phyloP scores from a whole-genome alignment of 2,329 filamentous ascomycete species.

The Epichloe festucae region DNA sequence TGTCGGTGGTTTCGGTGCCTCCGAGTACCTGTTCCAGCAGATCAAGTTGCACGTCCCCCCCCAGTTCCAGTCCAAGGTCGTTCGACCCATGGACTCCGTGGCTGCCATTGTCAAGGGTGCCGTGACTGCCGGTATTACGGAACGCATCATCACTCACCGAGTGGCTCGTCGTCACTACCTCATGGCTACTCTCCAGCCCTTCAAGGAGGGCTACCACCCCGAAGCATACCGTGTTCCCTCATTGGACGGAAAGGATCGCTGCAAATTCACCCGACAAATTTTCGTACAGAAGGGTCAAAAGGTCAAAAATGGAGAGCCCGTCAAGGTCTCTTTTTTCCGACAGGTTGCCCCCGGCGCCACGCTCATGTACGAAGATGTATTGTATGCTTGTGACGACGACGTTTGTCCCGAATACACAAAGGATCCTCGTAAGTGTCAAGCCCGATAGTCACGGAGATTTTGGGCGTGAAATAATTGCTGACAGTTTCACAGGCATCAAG shows the following conservation, averaged over 20 bases:
- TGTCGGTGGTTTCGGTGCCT: slow-evolving; percentile 94
- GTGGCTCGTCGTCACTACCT: slow-evolving; percentile 96
- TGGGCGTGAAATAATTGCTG: slow-evolving; percentile 11
- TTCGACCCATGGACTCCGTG: slow-evolving; percentile 96
- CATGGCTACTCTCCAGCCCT: slow-evolving; percentile 96
- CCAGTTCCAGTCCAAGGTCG: slow-evolving; percentile 96
- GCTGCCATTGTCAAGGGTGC: slow-evolving; percentile 97
- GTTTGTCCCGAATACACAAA: slow-evolving; percentile 98
- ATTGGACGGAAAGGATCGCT: slow-evolving; percentile 91
- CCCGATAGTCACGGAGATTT: too few species aligned
- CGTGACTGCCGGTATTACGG: slow-evolving; percentile 93
- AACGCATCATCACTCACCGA: slow-evolving; percentile 91
- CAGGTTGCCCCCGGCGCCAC: slow-evolving; percentile 95
- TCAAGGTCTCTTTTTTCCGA: slow-evolving; percentile 97
- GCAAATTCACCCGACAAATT: slow-evolving; percentile 97
- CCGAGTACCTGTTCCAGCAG: slow-evolving; percentile 97
- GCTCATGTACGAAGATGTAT: slow-evolving; percentile 97
- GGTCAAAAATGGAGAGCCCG: slow-evolving; percentile 97
- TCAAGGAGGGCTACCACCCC: slow-evolving; percentile 97
- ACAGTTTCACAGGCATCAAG: slow-evolving; percentile 65
- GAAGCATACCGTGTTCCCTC: slow-evolving; percentile 96
- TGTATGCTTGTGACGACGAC: slow-evolving; percentile 96
- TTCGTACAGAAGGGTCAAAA: slow-evolving; percentile 98
- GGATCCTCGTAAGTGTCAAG: slow-evolving; percentile 73
- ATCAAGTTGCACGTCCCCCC: slow-evolving; percentile 97